Conservation (phyloP, 108 stramenopile species). For the Nitzschia sp. region DNA sequence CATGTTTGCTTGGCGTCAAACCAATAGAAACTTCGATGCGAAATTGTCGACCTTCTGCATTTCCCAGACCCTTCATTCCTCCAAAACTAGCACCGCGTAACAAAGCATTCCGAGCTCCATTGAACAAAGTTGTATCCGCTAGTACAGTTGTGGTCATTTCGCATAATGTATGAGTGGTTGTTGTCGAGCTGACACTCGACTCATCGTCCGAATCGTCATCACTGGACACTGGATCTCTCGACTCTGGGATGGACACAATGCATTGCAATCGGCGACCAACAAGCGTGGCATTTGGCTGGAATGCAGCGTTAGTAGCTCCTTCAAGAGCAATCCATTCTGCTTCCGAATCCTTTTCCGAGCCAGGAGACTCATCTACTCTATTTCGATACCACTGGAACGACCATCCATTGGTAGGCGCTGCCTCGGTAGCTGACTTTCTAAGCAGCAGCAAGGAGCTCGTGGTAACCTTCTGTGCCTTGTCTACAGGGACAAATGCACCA, state of each 20-base stretch:
- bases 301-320: constrained; percentile 55
- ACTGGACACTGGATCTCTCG: neutral
- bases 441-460: constrained; percentile 36
- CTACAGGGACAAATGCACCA: constrained; percentile 27
- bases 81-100: constrained; percentile 50
- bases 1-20: constrained; percentile 11
- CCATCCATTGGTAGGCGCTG: constrained; percentile 20
- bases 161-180: constrained; percentile 1
- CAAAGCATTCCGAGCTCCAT: constrained; percentile 53
- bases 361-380: constrained; percentile 1
- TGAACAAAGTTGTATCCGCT: constrained; percentile 51
- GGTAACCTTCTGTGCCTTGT: constrained; percentile 21
- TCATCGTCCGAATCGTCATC: constrained; percentile 30
- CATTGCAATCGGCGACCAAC: constrained; percentile 57
- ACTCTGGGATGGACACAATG: constrained; percentile 28
- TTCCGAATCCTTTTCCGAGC: neutral
- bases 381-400: constrained; percentile 65
- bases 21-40: constrained; percentile 29
- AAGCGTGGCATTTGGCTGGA: constrained; percentile 64
- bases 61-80: constrained; percentile 43
- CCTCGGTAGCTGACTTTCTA: constrained; percentile 38
- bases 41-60: constrained; percentile 32
- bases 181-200: constrained; percentile 11
- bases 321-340: constrained; percentile 49
- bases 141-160: constrained; percentile 29